Evolutionary conservation across 805 yeast genomes (phyloP).

Genomic region (Candida insectorum): DNA sequence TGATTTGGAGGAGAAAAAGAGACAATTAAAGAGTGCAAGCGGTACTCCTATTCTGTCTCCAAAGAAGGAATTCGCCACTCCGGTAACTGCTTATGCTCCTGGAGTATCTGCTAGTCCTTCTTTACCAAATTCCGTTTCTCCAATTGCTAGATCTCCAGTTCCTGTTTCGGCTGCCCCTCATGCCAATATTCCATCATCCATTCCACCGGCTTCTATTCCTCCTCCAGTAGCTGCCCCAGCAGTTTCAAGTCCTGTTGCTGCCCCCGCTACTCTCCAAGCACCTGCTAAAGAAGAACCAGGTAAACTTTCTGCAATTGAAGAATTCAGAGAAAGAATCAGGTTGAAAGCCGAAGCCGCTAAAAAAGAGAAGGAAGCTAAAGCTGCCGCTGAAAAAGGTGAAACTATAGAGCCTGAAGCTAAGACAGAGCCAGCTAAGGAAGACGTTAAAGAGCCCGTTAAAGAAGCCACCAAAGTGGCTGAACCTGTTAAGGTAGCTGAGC

Average conservation of each 20-base stretch:
- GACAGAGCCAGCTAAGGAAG: conserved; percentile 5
- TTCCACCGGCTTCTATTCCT: conserved; percentile 1
- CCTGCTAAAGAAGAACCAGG: conserved; percentile 13
- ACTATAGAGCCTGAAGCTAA: conserved; percentile 4
- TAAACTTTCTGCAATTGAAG: conserved; percentile 13
- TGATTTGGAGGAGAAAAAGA: conserved; percentile 41
- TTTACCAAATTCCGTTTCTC: conserved; percentile 7
- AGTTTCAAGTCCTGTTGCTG: conserved; percentile 3
- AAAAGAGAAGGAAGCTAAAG: conserved; percentile 5
- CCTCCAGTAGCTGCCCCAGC: conserved; percentile 2
- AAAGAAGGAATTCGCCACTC: conserved; percentile 13
- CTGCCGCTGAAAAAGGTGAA: conserved; percentile 1
- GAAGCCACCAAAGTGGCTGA: conserved; percentile 4
- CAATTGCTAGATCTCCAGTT: conserved; percentile 7
- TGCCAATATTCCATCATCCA: conserved; percentile 9
- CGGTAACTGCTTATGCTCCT: conserved; percentile 8
- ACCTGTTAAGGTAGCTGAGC: conserved; percentile 15
- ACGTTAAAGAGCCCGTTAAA: neutral
- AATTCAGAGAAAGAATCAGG: conserved; percentile 11
- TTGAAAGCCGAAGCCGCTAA: conserved; percentile 7
- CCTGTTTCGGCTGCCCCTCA: conserved; percentile 7
- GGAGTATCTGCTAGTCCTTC: conserved; percentile 1
- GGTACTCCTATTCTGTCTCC: conserved; percentile 33
- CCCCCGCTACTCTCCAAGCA: conserved; percentile 10
- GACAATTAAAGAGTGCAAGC: conserved; percentile 20